Evolutionary conservation across 306 rosid genomes (phyloP).

Genomic region (Glycine tomentella): DNA sequence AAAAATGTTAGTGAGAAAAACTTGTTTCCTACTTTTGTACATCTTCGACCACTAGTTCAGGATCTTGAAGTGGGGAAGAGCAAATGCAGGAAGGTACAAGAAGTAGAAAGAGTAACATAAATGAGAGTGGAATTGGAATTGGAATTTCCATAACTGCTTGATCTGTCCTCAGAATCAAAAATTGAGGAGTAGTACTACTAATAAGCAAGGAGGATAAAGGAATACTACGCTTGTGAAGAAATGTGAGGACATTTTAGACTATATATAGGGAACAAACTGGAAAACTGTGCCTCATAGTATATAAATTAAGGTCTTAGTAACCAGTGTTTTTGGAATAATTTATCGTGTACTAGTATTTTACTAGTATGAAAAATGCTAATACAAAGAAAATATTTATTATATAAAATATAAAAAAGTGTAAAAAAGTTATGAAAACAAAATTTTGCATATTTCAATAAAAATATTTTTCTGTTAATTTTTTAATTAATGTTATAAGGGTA

Average conservation of each 20-base stretch:
- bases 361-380: no score
- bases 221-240: conserved; percentile 51
- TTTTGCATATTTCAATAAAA: no score
- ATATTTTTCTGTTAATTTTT: no score
- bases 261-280: conserved; percentile 56
- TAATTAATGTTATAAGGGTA: no score
- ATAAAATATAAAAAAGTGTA: no score
- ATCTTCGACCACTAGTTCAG: conserved; percentile 66
- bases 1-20: background rate
- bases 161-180: background rate
- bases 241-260: conserved; percentile 38
- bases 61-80: conserved; percentile 72
- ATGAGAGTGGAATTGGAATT: conserved; percentile 56
- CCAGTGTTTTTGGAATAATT: no score
- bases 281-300: conserved; percentile 35
- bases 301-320: background rate
- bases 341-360: no score
- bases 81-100: conserved; percentile 52
- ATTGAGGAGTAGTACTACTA: conserved; percentile 23
- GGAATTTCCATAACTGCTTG: conserved; percentile 64
- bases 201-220: conserved; percentile 23
- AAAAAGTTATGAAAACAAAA: no score
- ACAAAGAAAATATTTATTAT: no score
- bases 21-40: conserved; percentile 64
- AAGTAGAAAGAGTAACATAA: conserved; percentile 47